A percentile compares a stretch with the other conserved stretches of the same genome.
Evolutionary conservation across 2,329 filamentous ascomycete species (phyloP).

Genomic region (Thelonectria rubi): DNA sequence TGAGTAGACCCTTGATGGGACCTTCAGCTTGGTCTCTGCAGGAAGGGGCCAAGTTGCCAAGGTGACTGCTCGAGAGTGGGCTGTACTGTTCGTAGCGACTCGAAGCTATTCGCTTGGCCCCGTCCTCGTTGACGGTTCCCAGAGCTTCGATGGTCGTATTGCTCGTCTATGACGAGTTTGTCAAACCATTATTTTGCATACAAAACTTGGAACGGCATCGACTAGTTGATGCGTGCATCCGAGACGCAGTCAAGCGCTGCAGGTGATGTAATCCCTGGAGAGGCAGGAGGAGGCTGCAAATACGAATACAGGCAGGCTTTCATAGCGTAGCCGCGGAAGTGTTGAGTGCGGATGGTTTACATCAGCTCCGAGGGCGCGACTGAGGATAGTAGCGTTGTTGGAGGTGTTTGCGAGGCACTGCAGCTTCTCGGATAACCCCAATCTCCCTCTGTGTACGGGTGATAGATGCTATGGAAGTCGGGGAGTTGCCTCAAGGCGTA

Average conservation of each 20-base stretch:
- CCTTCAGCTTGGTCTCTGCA: not conserved
- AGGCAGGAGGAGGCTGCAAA: too few species aligned
- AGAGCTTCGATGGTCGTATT: slow-evolving; percentile 1
- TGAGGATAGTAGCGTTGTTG: too few species aligned
- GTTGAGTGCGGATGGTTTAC: too few species aligned
- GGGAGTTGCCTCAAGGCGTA: too few species aligned
- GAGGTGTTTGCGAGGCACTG: not conserved
- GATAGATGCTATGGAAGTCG: too few species aligned
- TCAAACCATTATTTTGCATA: not conserved
- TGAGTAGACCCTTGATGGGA: not conserved
- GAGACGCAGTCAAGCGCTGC: too few species aligned
- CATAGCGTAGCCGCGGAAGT: not conserved
- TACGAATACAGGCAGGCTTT: not conserved
- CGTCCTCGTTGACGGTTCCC: not conserved
- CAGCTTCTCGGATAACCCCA: not conserved
- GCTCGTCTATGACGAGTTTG: slow-evolving; percentile 2
- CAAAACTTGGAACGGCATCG: not conserved
- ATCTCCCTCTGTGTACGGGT: too few species aligned
- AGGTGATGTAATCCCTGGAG: too few species aligned
- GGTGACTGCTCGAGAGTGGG: not conserved
- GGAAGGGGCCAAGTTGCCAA: not conserved
- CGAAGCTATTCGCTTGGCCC: not conserved
- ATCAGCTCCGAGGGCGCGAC: too few species aligned
- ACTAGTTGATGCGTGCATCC: not conserved
- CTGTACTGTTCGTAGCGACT: not conserved